Percentiles rank a stretch among this genome's conserved stretches.
These are phyloP conservation scores for Gentiana macrophylla DNA, from an alignment of 257 asterid species.

Conservation along the genomic window DNA sequence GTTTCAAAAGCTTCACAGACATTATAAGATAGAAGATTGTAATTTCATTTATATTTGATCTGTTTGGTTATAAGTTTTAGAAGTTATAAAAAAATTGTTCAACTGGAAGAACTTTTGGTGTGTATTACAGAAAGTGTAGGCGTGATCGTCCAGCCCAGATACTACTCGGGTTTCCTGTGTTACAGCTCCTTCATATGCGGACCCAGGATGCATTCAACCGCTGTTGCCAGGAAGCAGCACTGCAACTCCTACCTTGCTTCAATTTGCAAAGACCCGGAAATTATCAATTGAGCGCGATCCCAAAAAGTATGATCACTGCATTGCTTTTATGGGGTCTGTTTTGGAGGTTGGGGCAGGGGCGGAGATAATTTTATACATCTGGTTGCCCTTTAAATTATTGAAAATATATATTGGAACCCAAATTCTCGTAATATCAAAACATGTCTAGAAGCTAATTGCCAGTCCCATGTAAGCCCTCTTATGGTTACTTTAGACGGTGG, in stretches of 20 bases:
- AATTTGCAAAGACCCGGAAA: slow-evolving; percentile 85
- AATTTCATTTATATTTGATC: too few species aligned
- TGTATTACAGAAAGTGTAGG: slow-evolving; percentile 38
- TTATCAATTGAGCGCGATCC: slow-evolving; percentile 85
- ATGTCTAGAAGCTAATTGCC: too few species aligned
- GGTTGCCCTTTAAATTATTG: background rate
- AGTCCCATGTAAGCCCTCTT: too few species aligned
- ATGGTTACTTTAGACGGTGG: too few species aligned
- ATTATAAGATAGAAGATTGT: too few species aligned
- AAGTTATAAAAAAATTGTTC: too few species aligned
- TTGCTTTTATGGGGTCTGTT: background rate
- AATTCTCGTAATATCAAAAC: too few species aligned
- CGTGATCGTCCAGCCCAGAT: slow-evolving; percentile 54
- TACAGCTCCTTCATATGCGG: slow-evolving; percentile 59
- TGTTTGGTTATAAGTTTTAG: background rate
- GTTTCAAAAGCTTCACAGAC: too few species aligned
- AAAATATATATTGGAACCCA: background rate
- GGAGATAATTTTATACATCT: too few species aligned
- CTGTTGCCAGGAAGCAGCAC: slow-evolving; percentile 63
- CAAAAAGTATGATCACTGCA: slow-evolving; percentile 47
- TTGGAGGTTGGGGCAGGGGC: too few species aligned
- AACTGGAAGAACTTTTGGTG: slow-evolving; percentile 10
- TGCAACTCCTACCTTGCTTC: slow-evolving; percentile 60
- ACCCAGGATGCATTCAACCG: slow-evolving; percentile 66
- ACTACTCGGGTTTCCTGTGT: slow-evolving; percentile 48